Percentiles rank a stretch among this genome's conserved stretches.
These are phyloP conservation scores for Dactylellina leptospora DNA, from an alignment of 2,329 filamentous ascomycete species.

Conservation along the genomic window DNA sequence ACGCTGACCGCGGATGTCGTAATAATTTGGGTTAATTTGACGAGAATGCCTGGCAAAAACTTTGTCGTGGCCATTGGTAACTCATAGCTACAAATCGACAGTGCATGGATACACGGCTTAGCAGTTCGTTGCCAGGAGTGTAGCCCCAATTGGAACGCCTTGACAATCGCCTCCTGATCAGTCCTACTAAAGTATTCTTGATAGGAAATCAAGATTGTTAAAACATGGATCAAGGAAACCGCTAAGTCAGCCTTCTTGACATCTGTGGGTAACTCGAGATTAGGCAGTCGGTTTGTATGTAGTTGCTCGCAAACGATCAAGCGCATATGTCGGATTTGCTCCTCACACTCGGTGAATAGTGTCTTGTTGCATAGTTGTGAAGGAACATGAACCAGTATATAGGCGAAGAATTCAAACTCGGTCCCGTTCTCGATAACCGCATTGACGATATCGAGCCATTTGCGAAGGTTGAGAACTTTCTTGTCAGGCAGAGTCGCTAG, in stretches of 20 bases:
- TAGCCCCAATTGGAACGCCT: slow-evolving; percentile 85
- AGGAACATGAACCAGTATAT: slow-evolving; percentile 83
- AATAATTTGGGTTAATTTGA: slow-evolving; percentile 95
- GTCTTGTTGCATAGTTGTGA: slow-evolving; percentile 90
- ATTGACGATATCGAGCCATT: slow-evolving; percentile 81
- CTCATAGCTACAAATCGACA: slow-evolving; percentile 95
- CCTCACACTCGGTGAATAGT: slow-evolving; percentile 77
- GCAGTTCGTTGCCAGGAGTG: slow-evolving; percentile 84
- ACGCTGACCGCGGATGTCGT: slow-evolving; percentile 90
- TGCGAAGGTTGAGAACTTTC: slow-evolving; percentile 68
- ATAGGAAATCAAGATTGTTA: slow-evolving; percentile 90
- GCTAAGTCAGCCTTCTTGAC: slow-evolving; percentile 88
- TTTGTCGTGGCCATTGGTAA: slow-evolving; percentile 87
- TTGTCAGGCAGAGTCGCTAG: slow-evolving; percentile 58
- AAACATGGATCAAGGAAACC: slow-evolving; percentile 83
- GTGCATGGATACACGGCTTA: slow-evolving; percentile 90
- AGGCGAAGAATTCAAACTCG: slow-evolving; percentile 94
- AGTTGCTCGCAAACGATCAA: slow-evolving; percentile 83
- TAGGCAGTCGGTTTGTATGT: slow-evolving; percentile 77
- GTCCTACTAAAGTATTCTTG: slow-evolving; percentile 82
- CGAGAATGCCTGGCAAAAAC: slow-evolving; percentile 82
- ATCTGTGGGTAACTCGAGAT: slow-evolving; percentile 80
- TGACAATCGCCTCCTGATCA: slow-evolving; percentile 89
- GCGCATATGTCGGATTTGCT: slow-evolving; percentile 78
- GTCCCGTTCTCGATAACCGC: slow-evolving; percentile 75